Evolutionary conservation across 2,329 filamentous ascomycete species (phyloP).

Genomic region (Volutella citrinella): DNA sequence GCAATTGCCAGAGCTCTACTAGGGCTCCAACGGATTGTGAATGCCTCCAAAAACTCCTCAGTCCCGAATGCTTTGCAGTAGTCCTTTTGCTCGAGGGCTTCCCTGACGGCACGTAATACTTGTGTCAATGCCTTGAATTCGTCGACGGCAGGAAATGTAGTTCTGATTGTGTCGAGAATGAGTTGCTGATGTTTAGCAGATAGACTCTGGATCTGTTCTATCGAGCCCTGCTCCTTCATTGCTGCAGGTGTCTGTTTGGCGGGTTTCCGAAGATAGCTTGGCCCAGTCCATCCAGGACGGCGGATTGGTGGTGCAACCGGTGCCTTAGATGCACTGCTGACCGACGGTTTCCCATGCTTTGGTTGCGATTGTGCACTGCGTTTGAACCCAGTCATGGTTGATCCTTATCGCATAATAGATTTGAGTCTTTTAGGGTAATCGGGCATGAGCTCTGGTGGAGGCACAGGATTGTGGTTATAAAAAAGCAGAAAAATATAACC

Average conservation of each 20-base stretch:
- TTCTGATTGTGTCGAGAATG: neutral
- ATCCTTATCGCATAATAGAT: too few species aligned
- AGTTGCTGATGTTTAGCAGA: neutral
- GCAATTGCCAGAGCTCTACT: neutral
- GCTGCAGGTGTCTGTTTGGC: neutral
- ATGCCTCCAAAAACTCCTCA: neutral
- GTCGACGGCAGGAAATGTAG: neutral
- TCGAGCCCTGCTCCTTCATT: neutral
- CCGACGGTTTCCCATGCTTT: neutral
- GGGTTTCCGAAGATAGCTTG: neutral
- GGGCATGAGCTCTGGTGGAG: too few species aligned
- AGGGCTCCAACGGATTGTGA: neutral
- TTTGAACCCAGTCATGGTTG: neutral
- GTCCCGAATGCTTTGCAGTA: neutral
- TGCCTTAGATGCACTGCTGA: neutral
- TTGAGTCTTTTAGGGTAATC: too few species aligned
- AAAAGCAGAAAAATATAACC: too few species aligned
- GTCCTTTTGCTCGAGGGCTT: neutral
- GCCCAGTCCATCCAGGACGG: neutral
- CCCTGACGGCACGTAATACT: neutral
- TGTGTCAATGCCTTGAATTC: neutral
- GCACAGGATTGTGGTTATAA: too few species aligned
- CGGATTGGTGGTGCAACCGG: neutral
- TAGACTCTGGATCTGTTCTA: neutral
- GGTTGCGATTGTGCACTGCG: neutral